Percentiles rank a stretch among this genome's conserved stretches.
These are phyloP conservation scores for Suhomyces kunorum DNA, from an alignment of 1,139 yeast species.

Conservation along the genomic window DNA sequence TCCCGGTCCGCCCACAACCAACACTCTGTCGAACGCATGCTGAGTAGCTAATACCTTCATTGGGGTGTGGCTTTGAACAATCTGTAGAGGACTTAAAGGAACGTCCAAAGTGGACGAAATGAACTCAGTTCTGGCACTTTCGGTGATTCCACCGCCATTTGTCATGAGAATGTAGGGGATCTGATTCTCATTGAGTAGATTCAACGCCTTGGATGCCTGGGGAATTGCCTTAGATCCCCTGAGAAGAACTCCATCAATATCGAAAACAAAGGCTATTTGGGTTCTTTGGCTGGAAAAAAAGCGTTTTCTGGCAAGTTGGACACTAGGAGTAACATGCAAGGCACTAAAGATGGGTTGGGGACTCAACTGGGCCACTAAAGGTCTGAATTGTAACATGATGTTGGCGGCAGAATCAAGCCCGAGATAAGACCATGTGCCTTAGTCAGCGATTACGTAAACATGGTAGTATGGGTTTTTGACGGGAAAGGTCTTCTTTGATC, in stretches of 20 bases:
- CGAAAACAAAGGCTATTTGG: slow-evolving; percentile 42
- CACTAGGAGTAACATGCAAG: not conserved
- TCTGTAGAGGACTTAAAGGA: slow-evolving; percentile 59
- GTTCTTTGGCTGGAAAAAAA: slow-evolving; percentile 3
- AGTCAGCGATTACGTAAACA: not conserved
- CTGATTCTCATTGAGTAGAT: slow-evolving; percentile 51
- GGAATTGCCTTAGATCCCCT: slow-evolving; percentile 74
- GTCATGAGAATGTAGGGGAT: slow-evolving; percentile 85
- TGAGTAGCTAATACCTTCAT: slow-evolving; percentile 58
- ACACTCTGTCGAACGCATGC: slow-evolving; percentile 54
- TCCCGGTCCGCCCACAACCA: slow-evolving; percentile 82
- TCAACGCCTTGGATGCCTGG: slow-evolving; percentile 65
- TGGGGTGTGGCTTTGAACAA: slow-evolving; percentile 92
- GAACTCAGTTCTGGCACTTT: slow-evolving; percentile 57
- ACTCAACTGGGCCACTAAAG: not conserved
- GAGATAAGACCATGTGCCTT: slow-evolving; percentile 6
- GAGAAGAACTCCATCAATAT: slow-evolving; percentile 89
- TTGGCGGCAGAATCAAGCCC: not conserved
- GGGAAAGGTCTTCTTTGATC: no score
- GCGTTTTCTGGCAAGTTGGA: not conserved
- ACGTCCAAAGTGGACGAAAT: slow-evolving; percentile 54
- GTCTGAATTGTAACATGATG: slow-evolving; percentile 1
- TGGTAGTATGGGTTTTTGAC: no score
- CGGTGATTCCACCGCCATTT: slow-evolving; percentile 90
- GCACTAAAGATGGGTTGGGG: not conserved